Evolutionary conservation across 2,329 filamentous ascomycete genomes (phyloP).

Genomic region (Scedosporium aurantiacum): DNA sequence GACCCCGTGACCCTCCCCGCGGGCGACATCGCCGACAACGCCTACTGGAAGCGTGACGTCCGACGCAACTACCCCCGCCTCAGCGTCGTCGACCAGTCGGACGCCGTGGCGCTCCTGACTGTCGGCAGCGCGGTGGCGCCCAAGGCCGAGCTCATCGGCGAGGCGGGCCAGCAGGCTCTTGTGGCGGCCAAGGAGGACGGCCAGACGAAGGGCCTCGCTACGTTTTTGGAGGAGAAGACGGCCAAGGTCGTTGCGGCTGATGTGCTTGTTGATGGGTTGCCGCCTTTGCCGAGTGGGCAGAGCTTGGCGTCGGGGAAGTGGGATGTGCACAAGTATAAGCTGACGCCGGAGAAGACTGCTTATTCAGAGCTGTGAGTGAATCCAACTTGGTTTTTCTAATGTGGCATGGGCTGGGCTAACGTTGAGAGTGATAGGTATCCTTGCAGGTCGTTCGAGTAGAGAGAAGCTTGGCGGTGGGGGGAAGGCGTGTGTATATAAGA

Average conservation of each 20-base stretch:
- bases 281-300: slow-evolving; percentile 72
- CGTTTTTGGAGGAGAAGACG: slow-evolving; percentile 55
- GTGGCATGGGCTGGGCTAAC: slow-evolving; percentile 17
- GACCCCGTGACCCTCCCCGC: slow-evolving; percentile 45
- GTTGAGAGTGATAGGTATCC: slow-evolving; percentile 38
- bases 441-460: slow-evolving; percentile 49
- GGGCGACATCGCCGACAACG: slow-evolving; percentile 25
- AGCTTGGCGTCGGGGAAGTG: slow-evolving; percentile 41
- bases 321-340: slow-evolving; percentile 57
- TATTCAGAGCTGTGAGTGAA: slow-evolving; percentile 58
- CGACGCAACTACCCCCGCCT: slow-evolving; percentile 73
- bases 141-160: slow-evolving; percentile 70
- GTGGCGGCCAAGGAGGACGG: slow-evolving; percentile 67
- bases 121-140: slow-evolving; percentile 74
- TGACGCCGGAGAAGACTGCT: slow-evolving; percentile 50
- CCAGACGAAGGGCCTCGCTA: slow-evolving; percentile 53
- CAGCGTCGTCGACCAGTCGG: slow-evolving; percentile 70
- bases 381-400: neutral
- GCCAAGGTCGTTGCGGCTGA: slow-evolving; percentile 46
- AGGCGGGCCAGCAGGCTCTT: slow-evolving; percentile 49
- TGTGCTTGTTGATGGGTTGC: slow-evolving; percentile 66
- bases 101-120: slow-evolving; percentile 74
- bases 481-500: slow-evolving; percentile 20
- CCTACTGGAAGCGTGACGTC: slow-evolving; percentile 74
- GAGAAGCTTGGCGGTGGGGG: slow-evolving; percentile 13